These are phyloP conservation scores for Pestalotiopsis fici DNA, from an alignment of 2,329 filamentous ascomycete genomes.

Conservation along the genomic window DNA sequence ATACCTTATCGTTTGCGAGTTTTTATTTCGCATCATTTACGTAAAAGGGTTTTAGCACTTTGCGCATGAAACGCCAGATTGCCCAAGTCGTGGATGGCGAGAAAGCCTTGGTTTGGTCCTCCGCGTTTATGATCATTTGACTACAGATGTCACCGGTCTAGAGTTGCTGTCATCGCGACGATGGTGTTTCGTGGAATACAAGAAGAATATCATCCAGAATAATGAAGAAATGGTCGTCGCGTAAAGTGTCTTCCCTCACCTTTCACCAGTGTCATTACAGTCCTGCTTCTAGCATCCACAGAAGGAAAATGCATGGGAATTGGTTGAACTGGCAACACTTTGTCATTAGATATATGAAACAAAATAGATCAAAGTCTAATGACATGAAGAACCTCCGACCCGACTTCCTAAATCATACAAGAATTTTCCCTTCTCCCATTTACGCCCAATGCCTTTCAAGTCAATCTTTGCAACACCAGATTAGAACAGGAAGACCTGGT, in stretches of 20 bases:
- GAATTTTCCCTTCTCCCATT: not conserved
- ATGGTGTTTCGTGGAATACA: not conserved
- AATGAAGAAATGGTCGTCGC: too few relatives aligned
- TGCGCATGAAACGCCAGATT: not conserved
- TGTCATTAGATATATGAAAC: not conserved
- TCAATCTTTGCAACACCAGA: not conserved
- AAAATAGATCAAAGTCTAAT: not conserved
- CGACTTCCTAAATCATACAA: not conserved
- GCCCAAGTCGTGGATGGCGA: not conserved
- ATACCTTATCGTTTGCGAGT: not conserved
- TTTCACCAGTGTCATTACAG: too few relatives aligned
- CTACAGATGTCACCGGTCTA: too few relatives aligned
- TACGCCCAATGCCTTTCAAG: not conserved
- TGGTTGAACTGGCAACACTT: too few relatives aligned
- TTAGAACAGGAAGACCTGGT: conserved; percentile 50
- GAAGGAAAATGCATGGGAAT: too few relatives aligned
- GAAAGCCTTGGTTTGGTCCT: too few relatives aligned
- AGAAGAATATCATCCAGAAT: not conserved
- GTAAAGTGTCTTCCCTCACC: too few relatives aligned
- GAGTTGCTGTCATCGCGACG: too few relatives aligned
- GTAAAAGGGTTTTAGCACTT: not conserved
- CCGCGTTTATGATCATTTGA: too few relatives aligned
- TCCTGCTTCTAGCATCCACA: too few relatives aligned
- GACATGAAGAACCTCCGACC: not conserved
- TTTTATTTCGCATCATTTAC: not conserved